These are phyloP conservation scores for Suhomyces bokatorum DNA, from an alignment of 1,139 yeast genomes.

Conservation along the genomic window DNA sequence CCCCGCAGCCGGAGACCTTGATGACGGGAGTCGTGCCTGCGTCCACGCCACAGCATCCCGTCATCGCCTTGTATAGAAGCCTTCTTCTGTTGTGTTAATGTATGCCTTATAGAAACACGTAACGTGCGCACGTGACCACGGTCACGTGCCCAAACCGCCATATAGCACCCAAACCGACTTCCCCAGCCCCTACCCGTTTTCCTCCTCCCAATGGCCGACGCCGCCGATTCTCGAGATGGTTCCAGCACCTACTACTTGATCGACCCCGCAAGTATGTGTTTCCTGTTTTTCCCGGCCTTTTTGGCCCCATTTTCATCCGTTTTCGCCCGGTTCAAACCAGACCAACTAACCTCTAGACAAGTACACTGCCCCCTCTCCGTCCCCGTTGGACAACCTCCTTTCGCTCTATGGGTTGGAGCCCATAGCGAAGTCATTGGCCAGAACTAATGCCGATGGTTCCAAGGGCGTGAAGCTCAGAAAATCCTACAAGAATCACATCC, in stretches of 20 bases:
- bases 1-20: background rate
- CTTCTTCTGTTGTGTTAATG: conserved; percentile 14
- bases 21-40: conserved; percentile 4
- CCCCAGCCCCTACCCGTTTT: background rate
- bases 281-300: background rate
- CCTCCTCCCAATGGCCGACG: conserved; percentile 9
- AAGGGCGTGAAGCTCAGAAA: conserved; percentile 90
- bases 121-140: background rate
- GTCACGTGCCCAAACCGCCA: background rate
- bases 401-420: conserved; percentile 65
- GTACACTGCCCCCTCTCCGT: conserved; percentile 56
- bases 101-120: conserved; percentile 6
- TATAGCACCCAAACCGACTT: background rate
- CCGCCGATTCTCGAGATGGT: conserved; percentile 15
- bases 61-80: conserved; percentile 11
- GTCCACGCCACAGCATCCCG: background rate
- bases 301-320: background rate
- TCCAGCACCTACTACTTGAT: conserved; percentile 25
- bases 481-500: conserved; percentile 88
- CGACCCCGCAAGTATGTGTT: conserved; percentile 25
- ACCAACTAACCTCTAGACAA: conserved; percentile 25
- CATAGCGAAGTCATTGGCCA: conserved; percentile 76
- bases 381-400: conserved; percentile 71
- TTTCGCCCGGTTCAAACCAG: background rate
- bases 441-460: conserved; percentile 85